These are phyloP conservation scores for Centaurea solstitialis DNA, from an alignment of 129 eudicot genomes.

Conservation along the genomic window DNA sequence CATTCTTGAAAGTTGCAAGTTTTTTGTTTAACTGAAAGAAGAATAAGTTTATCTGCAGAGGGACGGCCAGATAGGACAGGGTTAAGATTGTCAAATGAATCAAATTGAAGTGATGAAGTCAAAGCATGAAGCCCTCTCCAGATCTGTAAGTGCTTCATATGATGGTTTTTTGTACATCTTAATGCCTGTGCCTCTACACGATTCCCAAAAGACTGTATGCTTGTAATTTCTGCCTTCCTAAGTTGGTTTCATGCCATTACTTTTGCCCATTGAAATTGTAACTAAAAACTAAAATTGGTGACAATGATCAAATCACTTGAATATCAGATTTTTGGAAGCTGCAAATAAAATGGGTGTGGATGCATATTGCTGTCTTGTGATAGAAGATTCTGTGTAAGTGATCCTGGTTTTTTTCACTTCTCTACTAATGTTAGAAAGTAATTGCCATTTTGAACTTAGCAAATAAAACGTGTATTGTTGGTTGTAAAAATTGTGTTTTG, in stretches of 20 bases:
- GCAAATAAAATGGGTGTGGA: constrained; percentile 74
- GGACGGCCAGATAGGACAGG: constrained; percentile 98
- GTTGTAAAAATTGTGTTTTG: neutral
- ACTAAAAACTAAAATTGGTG: too few relatives aligned
- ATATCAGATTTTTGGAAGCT: constrained; percentile 80
- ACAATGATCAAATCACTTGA: constrained; percentile 23
- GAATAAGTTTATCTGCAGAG: constrained; percentile 49
- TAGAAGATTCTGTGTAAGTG: constrained; percentile 89
- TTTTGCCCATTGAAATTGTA: too few relatives aligned
- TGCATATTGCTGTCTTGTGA: constrained; percentile 73
- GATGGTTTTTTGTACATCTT: too few relatives aligned
- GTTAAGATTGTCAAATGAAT: constrained; percentile 82
- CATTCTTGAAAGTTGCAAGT: neutral
- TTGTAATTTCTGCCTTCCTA: too few relatives aligned
- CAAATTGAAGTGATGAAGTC: too few relatives aligned
- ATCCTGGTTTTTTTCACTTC: neutral
- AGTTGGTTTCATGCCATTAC: too few relatives aligned
- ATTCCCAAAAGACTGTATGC: too few relatives aligned
- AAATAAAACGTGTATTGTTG: too few relatives aligned
- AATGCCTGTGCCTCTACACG: too few relatives aligned
- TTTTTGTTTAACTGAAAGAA: neutral
- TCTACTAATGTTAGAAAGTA: neutral
- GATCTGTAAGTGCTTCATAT: too few relatives aligned
- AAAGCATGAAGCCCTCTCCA: too few relatives aligned
- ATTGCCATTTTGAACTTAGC: neutral